A percentile compares a stretch with the other conserved stretches of the same genome.
Evolutionary conservation across 2,329 filamentous ascomycete species (phyloP).

Genomic region (Fusarium proliferatum): DNA sequence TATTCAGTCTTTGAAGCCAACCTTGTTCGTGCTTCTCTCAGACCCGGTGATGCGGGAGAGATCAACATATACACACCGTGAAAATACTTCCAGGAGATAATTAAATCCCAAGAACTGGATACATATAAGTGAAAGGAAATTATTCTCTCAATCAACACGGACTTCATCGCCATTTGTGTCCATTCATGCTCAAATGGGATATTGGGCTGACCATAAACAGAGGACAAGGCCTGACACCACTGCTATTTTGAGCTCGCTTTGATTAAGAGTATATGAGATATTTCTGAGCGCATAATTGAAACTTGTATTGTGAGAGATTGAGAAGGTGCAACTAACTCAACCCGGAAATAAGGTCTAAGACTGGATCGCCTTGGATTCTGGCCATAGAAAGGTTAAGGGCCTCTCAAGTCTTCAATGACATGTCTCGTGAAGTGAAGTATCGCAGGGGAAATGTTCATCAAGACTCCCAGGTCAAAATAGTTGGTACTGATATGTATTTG

Average conservation of each 20-base stretch:
- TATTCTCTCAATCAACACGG: background rate
- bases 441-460: background rate
- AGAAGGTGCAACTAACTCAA: background rate
- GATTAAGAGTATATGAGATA: background rate
- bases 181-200: background rate
- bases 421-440: background rate
- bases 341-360: background rate
- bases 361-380: background rate
- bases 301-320: background rate
- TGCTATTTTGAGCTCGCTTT: background rate
- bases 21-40: background rate
- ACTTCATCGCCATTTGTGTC: too few species aligned
- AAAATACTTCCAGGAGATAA: background rate
- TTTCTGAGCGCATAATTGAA: background rate
- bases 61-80: background rate
- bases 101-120: background rate
- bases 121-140: accelerated
- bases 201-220: background rate
- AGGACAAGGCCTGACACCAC: background rate
- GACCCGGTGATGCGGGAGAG: too few species aligned
- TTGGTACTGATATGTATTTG: background rate
- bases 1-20: background rate
- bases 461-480: background rate
- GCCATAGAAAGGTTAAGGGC: background rate
- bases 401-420: too few species aligned